Evolutionary conservation across 2,329 filamentous ascomycete species (phyloP).

Genomic region (Xylariaceae sp.): DNA sequence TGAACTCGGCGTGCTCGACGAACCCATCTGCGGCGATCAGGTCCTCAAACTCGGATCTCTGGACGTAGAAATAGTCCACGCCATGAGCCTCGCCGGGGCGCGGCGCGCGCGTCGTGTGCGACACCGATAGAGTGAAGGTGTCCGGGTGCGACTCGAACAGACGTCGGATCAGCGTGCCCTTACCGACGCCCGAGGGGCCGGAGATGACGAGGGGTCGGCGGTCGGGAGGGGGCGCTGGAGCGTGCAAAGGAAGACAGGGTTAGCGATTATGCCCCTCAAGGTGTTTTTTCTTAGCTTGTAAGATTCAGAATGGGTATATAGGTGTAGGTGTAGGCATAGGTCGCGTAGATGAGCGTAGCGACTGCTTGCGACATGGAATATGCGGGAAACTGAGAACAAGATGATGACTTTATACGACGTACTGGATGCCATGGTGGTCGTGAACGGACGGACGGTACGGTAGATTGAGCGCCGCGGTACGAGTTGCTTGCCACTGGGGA

Average conservation of each 20-base stretch:
- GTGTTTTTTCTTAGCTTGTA: not conserved
- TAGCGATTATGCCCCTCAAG: not conserved
- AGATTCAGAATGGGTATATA: not conserved
- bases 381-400: not conserved
- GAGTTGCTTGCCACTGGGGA: conserved; percentile 1
- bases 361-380: not conserved
- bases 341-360: not conserved
- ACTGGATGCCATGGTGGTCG: conserved; percentile 31
- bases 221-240: conserved; percentile 35
- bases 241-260: not conserved
- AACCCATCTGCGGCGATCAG: conserved; percentile 67
- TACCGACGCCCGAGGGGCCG: conserved; percentile 73
- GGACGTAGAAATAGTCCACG: conserved; percentile 75
- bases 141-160: conserved; percentile 56
- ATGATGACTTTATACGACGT: conserved; percentile 15
- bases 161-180: conserved; percentile 70
- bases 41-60: conserved; percentile 58
- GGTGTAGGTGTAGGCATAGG: not conserved
- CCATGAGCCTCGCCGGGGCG: conserved; percentile 70
- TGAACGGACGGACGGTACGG: conserved; percentile 15
- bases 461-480: conserved; percentile 13
- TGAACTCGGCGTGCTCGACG: conserved; percentile 79
- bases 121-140: conserved; percentile 51
- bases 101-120: conserved; percentile 75
- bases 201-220: conserved; percentile 68